phyloP scores from a whole-genome alignment of 2,329 filamentous ascomycete species.

The Stemphylium vesicarium region DNA sequence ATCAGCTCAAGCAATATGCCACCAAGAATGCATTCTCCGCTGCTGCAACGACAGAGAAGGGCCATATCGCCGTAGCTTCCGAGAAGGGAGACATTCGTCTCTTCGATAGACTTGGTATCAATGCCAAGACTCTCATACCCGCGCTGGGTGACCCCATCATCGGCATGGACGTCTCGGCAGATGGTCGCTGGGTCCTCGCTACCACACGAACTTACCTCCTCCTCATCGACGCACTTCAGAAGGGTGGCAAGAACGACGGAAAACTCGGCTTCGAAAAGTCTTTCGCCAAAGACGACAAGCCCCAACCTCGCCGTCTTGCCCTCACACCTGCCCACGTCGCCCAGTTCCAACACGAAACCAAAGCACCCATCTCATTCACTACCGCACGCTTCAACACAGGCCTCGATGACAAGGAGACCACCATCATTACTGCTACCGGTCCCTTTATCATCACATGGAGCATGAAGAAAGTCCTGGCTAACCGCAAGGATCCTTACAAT shows the following conservation, averaged over 20 bases:
- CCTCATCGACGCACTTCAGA: constrained; percentile 89
- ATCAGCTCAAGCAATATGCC: constrained; percentile 91
- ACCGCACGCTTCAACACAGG: constrained; percentile 93
- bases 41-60: constrained; percentile 92
- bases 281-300: constrained; percentile 91
- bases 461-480: constrained; percentile 83
- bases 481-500: constrained; percentile 85
- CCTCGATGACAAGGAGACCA: constrained; percentile 80
- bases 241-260: constrained; percentile 92
- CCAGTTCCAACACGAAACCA: constrained; percentile 96
- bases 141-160: constrained; percentile 94
- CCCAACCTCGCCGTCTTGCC: constrained; percentile 86
- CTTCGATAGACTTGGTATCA: constrained; percentile 94
- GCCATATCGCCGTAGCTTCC: constrained; percentile 94
- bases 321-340: constrained; percentile 92
- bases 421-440: constrained; percentile 94
- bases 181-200: constrained; percentile 93
- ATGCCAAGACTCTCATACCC: constrained; percentile 95
- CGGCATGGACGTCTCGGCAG: constrained; percentile 91
- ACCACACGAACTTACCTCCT: constrained; percentile 95
- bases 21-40: constrained; percentile 98
- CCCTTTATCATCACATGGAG: constrained; percentile 98
- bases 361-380: constrained; percentile 84
- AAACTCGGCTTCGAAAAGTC: constrained; percentile 97
- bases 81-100: constrained; percentile 98